Percentiles rank a stretch among this genome's conserved stretches.
Conservation (phyloP, 2,329 filamentous ascomycete genomes). For the Akanthomyces lecanii region DNA sequence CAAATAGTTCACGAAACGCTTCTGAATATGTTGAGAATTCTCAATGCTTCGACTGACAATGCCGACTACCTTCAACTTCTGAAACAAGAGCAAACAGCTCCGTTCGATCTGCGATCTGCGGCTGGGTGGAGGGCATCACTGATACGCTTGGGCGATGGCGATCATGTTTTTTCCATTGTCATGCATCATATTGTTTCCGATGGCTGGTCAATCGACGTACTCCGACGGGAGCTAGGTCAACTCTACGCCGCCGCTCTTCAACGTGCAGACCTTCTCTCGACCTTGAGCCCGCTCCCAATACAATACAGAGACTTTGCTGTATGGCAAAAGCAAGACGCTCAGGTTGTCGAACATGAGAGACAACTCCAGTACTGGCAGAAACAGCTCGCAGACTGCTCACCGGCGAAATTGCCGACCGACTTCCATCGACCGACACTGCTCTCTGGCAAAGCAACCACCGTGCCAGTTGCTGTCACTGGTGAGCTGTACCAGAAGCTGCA, state of each 20-base stretch:
- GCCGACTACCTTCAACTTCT: background rate
- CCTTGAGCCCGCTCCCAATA: constrained; percentile 15
- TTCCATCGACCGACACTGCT: background rate
- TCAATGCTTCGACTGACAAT: background rate
- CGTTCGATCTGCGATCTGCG: constrained; percentile 24
- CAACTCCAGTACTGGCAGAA: constrained; percentile 17
- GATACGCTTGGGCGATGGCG: constrained; percentile 13
- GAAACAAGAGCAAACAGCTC: constrained; percentile 20
- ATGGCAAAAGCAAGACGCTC: constrained; percentile 12
- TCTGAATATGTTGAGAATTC: background rate
- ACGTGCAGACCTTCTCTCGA: constrained; percentile 14
- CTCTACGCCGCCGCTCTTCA: constrained; percentile 22
- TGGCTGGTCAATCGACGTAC: constrained; percentile 27
- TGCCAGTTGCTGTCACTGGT: background rate
- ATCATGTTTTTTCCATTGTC: constrained; percentile 25
- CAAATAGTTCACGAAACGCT: constrained; percentile 11
- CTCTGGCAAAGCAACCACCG: background rate
- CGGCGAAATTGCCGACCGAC: constrained; percentile 4
- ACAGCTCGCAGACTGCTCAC: constrained; percentile 12
- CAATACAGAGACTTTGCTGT: constrained; percentile 19
- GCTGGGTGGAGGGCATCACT: constrained; percentile 23
- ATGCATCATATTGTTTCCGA: constrained; percentile 30
- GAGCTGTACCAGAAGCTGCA: constrained; percentile 12
- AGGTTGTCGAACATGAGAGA: constrained; percentile 7
- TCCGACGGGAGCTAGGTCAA: constrained; percentile 21